These are phyloP conservation scores for Exophiala sp. DNA, from an alignment of 2,329 filamentous ascomycete genomes.

Conservation along the genomic window DNA sequence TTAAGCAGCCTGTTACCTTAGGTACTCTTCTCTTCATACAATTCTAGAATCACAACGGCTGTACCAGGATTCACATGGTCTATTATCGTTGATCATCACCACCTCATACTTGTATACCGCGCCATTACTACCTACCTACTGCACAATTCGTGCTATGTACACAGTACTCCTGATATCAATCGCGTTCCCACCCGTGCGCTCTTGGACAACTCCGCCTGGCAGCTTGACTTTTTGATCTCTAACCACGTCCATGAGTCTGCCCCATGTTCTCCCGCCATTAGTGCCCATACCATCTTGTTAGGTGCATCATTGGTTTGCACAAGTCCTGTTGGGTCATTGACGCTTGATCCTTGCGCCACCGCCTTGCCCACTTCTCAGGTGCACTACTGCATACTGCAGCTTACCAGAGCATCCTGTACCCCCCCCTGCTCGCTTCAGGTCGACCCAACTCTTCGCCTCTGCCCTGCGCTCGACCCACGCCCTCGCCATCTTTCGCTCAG, in stretches of 20 bases:
- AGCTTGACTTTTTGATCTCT: neutral
- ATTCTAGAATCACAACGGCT: too few species aligned
- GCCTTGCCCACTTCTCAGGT: conserved; percentile 20
- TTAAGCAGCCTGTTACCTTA: too few species aligned
- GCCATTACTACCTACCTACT: too few species aligned
- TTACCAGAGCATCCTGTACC: conserved; percentile 10
- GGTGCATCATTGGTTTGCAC: conserved; percentile 18
- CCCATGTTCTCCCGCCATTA: conserved; percentile 18
- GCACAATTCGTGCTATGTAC: too few species aligned
- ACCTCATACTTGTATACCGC: too few species aligned
- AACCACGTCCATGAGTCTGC: neutral
- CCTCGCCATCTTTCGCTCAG: conserved; percentile 8
- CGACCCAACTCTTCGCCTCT: too few species aligned
- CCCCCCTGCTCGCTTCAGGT: conserved; percentile 7
- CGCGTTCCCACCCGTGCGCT: neutral
- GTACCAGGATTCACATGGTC: too few species aligned
- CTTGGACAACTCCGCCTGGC: neutral
- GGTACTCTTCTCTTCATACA: neutral
- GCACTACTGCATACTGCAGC: conserved; percentile 15
- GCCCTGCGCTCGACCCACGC: conserved; percentile 23
- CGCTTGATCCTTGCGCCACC: conserved; percentile 22
- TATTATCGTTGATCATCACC: too few species aligned
- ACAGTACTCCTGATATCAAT: too few species aligned
- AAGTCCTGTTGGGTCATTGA: conserved; percentile 9
- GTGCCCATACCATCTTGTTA: conserved; percentile 15